These are phyloP conservation scores for Aspergillus sp. DNA, from an alignment of 2,329 filamentous ascomycete species.

Conservation along the genomic window DNA sequence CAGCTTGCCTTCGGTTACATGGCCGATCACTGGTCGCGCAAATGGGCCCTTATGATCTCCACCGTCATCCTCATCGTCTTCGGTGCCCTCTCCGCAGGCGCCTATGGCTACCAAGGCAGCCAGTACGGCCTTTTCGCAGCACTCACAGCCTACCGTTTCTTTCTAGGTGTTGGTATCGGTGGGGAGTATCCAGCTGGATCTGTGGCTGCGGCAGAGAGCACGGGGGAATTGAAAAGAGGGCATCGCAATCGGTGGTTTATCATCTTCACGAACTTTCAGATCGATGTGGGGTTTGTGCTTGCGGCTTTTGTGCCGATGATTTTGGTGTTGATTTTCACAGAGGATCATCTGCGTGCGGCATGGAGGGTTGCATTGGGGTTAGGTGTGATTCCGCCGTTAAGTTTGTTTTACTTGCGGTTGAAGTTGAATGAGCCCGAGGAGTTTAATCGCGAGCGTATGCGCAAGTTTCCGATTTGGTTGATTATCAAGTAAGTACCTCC, in stretches of 20 bases:
- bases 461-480: constrained; percentile 47
- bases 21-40: constrained; percentile 77
- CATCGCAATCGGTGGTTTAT: constrained; percentile 88
- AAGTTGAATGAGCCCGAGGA: constrained; percentile 73
- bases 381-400: constrained; percentile 68
- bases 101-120: constrained; percentile 67
- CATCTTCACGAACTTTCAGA: constrained; percentile 81
- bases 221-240: constrained; percentile 71
- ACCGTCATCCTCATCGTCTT: constrained; percentile 82
- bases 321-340: constrained; percentile 52
- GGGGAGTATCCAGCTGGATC: constrained; percentile 57
- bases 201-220: constrained; percentile 77
- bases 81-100: constrained; percentile 68
- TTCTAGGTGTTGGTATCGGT: constrained; percentile 71
- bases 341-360: constrained; percentile 62
- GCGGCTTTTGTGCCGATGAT: constrained; percentile 70
- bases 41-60: constrained; percentile 70
- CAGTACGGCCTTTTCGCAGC: constrained; percentile 67
- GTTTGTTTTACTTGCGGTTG: constrained; percentile 63
- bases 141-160: constrained; percentile 76
- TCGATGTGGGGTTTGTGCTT: constrained; percentile 76
- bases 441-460: constrained; percentile 65
- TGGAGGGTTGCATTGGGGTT: constrained; percentile 79
- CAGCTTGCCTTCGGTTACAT: constrained; percentile 75
- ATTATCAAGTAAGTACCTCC: constrained; percentile 38